Conservation (phyloP, 352 stramenopile genomes). For the Globisporangium cystogenes region DNA sequence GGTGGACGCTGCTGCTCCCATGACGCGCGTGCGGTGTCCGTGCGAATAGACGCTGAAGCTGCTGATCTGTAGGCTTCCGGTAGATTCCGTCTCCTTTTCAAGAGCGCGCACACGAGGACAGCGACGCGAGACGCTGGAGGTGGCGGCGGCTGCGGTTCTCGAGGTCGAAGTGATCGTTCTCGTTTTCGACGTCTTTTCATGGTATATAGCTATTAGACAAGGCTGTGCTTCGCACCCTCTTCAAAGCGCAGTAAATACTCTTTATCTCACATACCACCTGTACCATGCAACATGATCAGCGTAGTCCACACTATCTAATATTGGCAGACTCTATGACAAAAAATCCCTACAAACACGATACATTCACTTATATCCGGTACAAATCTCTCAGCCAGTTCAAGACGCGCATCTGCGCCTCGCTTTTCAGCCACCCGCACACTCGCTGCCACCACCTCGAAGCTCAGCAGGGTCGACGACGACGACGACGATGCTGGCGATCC, state of each 20-base stretch:
- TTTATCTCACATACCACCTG: not conserved
- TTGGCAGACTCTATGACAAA: too few relatives aligned
- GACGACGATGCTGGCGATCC: conserved; percentile 46
- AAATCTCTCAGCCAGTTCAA: not conserved
- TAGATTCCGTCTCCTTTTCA: too few relatives aligned
- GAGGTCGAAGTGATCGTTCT: too few relatives aligned
- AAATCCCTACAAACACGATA: not conserved
- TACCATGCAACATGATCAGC: not conserved
- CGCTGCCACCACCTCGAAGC: not conserved
- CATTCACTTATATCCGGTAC: not conserved
- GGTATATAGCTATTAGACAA: not conserved
- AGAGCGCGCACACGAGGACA: too few relatives aligned
- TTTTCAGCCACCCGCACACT: not conserved
- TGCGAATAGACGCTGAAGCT: too few relatives aligned
- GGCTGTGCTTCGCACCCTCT: too few relatives aligned
- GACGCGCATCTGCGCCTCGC: not conserved
- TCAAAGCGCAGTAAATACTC: not conserved
- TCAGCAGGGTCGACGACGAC: not conserved
- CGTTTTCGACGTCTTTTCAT: not conserved
- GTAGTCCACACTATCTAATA: not conserved
- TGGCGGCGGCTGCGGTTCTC: too few relatives aligned
- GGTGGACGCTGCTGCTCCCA: conserved; percentile 64
- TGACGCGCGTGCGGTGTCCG: conserved; percentile 6
- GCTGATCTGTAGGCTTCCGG: too few relatives aligned
- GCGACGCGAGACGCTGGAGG: too few relatives aligned